These are phyloP conservation scores for Scutellaria galericulata DNA, from an alignment of 257 asterid genomes.

Conservation along the genomic window DNA sequence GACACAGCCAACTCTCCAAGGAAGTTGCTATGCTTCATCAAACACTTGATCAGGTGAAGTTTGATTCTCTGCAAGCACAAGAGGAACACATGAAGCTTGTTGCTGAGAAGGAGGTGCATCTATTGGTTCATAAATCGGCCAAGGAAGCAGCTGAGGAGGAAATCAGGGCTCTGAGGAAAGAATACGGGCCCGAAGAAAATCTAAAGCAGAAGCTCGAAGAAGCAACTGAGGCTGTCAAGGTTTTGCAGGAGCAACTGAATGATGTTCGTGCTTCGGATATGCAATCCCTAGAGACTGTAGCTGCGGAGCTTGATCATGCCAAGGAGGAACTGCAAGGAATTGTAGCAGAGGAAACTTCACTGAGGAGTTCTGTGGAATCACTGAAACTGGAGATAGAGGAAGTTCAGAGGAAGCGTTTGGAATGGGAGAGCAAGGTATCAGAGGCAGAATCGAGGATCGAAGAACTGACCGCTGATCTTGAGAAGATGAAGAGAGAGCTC, in stretches of 20 bases:
- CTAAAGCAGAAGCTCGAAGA: slow-evolving; percentile 65
- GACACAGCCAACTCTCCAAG: slow-evolving; percentile 43
- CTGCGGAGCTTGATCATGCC: slow-evolving; percentile 52
- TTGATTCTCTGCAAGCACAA: slow-evolving; percentile 61
- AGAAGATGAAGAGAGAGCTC: slow-evolving; percentile 51
- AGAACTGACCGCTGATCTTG: slow-evolving; percentile 44
- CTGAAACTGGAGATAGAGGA: slow-evolving; percentile 53
- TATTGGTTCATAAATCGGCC: slow-evolving; percentile 53
- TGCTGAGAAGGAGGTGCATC: slow-evolving; percentile 62
- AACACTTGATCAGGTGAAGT: slow-evolving; percentile 57
- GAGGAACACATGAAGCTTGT: slow-evolving; percentile 58
- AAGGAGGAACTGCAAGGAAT: slow-evolving; percentile 48
- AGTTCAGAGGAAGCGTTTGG: slow-evolving; percentile 39
- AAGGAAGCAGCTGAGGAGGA: slow-evolving; percentile 60
- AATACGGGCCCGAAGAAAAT: slow-evolving; percentile 43
- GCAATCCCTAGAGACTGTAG: slow-evolving; percentile 39
- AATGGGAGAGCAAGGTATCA: slow-evolving; percentile 44
- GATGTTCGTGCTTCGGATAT: slow-evolving; percentile 57
- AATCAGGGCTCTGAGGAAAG: slow-evolving; percentile 51
- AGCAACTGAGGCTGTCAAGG: slow-evolving; percentile 59
- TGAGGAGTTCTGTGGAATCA: slow-evolving; percentile 44
- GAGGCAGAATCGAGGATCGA: slow-evolving; percentile 53
- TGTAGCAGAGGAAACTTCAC: slow-evolving; percentile 42
- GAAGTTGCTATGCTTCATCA: slow-evolving; percentile 50
- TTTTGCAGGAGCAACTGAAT: slow-evolving; percentile 68